Conservation (phyloP, 148 eudicot genomes). For the Chenopodium quinoa region DNA sequence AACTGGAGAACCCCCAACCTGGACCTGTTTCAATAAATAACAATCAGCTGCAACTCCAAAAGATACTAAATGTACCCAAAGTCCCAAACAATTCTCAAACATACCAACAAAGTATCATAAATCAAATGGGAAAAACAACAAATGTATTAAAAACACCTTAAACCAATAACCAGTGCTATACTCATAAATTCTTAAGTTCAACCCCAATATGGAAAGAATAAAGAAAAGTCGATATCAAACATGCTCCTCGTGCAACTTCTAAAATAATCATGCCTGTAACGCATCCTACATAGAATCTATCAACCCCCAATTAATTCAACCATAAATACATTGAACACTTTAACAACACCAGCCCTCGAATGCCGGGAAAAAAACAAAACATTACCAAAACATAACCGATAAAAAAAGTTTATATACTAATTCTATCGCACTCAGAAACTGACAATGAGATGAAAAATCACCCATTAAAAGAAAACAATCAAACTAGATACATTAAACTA, state of each 20-base stretch:
- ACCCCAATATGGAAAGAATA: background rate
- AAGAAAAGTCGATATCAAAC: background rate
- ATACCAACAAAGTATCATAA: background rate
- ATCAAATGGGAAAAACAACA: background rate
- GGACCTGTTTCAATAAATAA: constrained; percentile 44
- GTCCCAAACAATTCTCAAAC: background rate
- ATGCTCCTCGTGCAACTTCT: background rate
- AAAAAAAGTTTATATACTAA: background rate
- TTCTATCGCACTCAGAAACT: background rate
- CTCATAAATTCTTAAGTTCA: background rate
- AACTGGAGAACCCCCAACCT: constrained; percentile 71
- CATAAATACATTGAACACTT: background rate
- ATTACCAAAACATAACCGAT: background rate
- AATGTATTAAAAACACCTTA: background rate
- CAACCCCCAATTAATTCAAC: background rate
- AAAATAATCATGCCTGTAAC: background rate
- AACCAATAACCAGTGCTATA: background rate
- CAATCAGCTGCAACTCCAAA: background rate
- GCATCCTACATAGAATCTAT: too few species aligned
- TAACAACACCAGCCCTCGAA: background rate
- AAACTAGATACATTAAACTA: background rate
- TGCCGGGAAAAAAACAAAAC: background rate
- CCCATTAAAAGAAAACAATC: background rate
- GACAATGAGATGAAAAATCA: background rate
- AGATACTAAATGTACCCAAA: background rate